Evolutionary conservation across 1,139 yeast species (phyloP), one percentile per base, ranked within the genome.

Genomic region (Yamadazyma atlantica): DNA sequence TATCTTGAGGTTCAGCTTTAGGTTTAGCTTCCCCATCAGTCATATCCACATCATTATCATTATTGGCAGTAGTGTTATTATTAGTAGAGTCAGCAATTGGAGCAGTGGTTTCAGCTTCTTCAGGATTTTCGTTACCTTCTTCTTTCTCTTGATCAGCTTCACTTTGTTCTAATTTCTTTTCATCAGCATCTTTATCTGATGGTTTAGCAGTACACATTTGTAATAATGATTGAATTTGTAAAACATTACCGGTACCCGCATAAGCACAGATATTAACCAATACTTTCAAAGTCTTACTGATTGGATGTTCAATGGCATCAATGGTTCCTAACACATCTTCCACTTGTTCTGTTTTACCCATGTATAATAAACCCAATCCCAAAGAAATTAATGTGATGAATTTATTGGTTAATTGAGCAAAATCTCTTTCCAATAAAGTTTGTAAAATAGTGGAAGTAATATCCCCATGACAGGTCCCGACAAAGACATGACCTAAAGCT

Each of bases 211-310:
- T 84, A 55, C 96, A 80, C 75, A 89, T 87, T 55, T 88, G 95
- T 52, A 92, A 76, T 55, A 94, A 73, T 26, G 88, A 80, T 68
- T 94, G 99, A 46, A 94, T 86, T 66, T 90, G 95, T 49, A 94
- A 76, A 29, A 94, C 99, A 58, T 94, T 94, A 52, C 98, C 99
- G 32, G 97, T 88, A 47, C 98, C 99, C 13, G 97, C 95, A 64
- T 85, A 90, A 6, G 97, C 95, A 68, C 97, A 87, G 38, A 90
- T 85, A 47, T 86, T 89, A 23, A 94, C 92, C 57, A 94, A 73
- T 5, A 90, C 95, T 62, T 87, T 94, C 55, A 90, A 80, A 32
- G 95, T 86, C 50, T 87, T 83, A 29, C 94, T 82, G 55, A 92
- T 85, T 35, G 97, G 97, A 57, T 90, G 97, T 50, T 89, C 96